Percentiles rank a stretch among this genome's conserved stretches.
Evolutionary conservation across 768 basidiomycete species (phyloP).

Genomic region (Podaxis mareebaensis): DNA sequence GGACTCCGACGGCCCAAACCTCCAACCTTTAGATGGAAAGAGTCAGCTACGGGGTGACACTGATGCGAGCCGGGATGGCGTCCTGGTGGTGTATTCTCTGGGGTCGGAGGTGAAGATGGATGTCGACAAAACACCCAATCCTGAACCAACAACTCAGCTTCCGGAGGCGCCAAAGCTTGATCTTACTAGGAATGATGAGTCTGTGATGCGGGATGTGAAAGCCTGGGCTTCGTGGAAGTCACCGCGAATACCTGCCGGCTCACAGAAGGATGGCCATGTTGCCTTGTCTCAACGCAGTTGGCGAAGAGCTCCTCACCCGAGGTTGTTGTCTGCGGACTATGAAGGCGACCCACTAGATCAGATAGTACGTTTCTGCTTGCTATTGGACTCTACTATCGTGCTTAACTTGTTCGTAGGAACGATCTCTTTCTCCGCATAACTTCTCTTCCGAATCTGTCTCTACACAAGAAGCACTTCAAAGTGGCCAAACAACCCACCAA

Average conservation of each 20-base stretch:
- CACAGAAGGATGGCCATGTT: not conserved
- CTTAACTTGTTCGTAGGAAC: not conserved
- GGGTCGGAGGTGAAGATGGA: not conserved
- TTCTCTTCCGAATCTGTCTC: not conserved
- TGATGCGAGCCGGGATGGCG: not conserved
- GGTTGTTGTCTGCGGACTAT: not conserved
- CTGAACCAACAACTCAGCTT: not conserved
- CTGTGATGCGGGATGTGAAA: conserved; percentile 6
- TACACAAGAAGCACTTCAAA: not conserved
- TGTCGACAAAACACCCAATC: not conserved
- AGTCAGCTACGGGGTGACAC: not conserved
- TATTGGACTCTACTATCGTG: not conserved
- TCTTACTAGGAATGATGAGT: not conserved
- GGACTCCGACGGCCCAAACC: not conserved
- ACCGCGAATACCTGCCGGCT: not conserved
- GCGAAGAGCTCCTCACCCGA: not conserved
- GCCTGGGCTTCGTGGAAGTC: not conserved
- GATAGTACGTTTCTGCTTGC: not conserved
- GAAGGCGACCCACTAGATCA: conserved; percentile 3
- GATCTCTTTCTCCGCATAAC: not conserved
- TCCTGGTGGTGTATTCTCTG: not conserved
- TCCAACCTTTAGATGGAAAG: not conserved
- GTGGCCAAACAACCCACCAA: not conserved
- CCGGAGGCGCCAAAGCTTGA: not conserved
- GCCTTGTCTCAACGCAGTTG: not conserved